These are phyloP conservation scores for Agastache rugosa DNA, from an alignment of 257 asterid genomes.

Conservation along the genomic window DNA sequence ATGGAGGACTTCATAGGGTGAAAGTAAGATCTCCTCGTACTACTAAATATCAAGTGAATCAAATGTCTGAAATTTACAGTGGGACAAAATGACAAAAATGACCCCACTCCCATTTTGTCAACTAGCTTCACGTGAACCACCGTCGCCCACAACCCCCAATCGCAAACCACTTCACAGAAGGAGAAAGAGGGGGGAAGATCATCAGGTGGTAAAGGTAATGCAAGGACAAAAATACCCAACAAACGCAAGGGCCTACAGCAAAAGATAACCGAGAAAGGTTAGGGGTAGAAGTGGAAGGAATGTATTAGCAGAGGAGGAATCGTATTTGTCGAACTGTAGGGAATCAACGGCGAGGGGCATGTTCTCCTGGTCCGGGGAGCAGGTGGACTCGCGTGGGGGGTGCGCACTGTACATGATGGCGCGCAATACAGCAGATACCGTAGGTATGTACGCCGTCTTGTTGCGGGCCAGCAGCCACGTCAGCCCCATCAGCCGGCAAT, in stretches of 20 bases:
- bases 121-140: conserved; percentile 69
- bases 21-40: conserved; percentile 35
- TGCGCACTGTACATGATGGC: conserved; percentile 95
- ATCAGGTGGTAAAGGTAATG: background rate
- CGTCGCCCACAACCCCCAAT: conserved; percentile 26
- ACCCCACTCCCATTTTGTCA: conserved; percentile 55
- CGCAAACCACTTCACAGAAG: conserved; percentile 41
- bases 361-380: conserved; percentile 99
- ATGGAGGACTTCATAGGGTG: too few relatives aligned
- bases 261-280: conserved; percentile 37
- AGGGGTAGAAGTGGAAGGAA: conserved; percentile 60
- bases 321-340: conserved; percentile 69
- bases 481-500: conserved; percentile 97
- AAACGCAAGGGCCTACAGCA: conserved; percentile 33
- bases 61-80: conserved; percentile 62
- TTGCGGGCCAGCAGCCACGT: conserved; percentile 97
- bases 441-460: conserved; percentile 97
- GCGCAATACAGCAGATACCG: conserved; percentile 97
- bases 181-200: conserved; percentile 19
- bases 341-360: conserved; percentile 99
- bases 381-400: conserved; percentile 79
- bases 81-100: conserved; percentile 56
- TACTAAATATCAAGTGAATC: conserved; percentile 31
- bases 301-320: conserved; percentile 46
- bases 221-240: conserved; percentile 40